Percentiles rank a stretch among this genome's conserved stretches.
These are phyloP conservation scores for Gliomastix tumulicola DNA, from an alignment of 2,329 filamentous ascomycete species.

Conservation along the genomic window DNA sequence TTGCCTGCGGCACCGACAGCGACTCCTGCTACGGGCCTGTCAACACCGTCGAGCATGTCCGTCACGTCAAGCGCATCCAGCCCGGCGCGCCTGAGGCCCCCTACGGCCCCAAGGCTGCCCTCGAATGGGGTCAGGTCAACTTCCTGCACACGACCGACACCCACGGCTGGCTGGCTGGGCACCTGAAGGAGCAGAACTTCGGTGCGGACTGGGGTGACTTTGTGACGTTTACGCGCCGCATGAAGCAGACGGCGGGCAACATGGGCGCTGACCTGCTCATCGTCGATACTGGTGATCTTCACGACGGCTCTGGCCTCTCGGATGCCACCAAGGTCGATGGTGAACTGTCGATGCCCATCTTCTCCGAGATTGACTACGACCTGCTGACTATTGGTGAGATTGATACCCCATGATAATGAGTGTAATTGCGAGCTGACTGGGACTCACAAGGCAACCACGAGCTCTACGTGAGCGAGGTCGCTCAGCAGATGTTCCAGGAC, in stretches of 20 bases:
- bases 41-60: conserved; percentile 34
- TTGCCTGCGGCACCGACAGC: conserved; percentile 24
- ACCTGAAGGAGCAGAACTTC: conserved; percentile 56
- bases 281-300: conserved; percentile 58
- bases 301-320: conserved; percentile 57
- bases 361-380: conserved; percentile 33
- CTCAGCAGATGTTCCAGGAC: conserved; percentile 53
- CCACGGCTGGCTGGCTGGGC: conserved; percentile 54
- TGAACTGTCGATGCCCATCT: conserved; percentile 39
- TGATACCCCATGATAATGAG: too few relatives aligned
- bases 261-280: conserved; percentile 53
- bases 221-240: conserved; percentile 50
- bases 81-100: conserved; percentile 33
- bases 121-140: conserved; percentile 59
- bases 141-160: conserved; percentile 57
- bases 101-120: conserved; percentile 31
- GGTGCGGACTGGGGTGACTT: conserved; percentile 62
- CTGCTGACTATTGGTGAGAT: conserved; percentile 29
- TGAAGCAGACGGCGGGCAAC: conserved; percentile 49
- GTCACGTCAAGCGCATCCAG: conserved; percentile 41
- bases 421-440: too few relatives aligned
- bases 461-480: conserved; percentile 54
- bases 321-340: conserved; percentile 54
- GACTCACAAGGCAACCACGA: conserved; percentile 54
- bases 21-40: conserved; percentile 29